Conservation (phyloP, 2,329 filamentous ascomycete species). For the Teratosphaeria epicoccoides region DNA sequence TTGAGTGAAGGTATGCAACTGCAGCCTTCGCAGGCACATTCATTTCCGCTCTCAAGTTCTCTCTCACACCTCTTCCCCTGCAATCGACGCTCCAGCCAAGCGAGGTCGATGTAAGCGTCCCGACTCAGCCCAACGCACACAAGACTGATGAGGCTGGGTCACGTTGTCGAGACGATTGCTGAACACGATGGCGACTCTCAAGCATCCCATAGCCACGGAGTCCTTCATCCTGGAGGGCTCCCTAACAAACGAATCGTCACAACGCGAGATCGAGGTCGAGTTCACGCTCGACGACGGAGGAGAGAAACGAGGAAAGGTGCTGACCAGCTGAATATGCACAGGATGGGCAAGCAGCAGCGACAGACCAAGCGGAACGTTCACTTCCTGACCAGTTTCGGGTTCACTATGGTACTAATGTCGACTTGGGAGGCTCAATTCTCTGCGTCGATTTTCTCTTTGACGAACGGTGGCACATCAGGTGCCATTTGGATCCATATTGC, state of each 20-base stretch:
- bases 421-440: slow-evolving; percentile 17
- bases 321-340: slow-evolving; percentile 6
- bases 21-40: too few relatives aligned
- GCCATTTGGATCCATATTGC: slow-evolving; percentile 15
- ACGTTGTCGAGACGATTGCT: neutral
- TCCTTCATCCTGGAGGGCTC: neutral
- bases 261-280: neutral
- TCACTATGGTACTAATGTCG: slow-evolving; percentile 16
- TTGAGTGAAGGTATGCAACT: too few relatives aligned
- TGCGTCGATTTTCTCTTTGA: neutral
- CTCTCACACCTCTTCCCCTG: too few relatives aligned
- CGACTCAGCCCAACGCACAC: too few relatives aligned
- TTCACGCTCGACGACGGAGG: neutral
- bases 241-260: neutral
- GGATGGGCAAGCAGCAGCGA: slow-evolving; percentile 7
- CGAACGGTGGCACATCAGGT: slow-evolving; percentile 1
- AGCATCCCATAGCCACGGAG: neutral
- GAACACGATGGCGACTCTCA: neutral
- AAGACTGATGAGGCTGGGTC: neutral
- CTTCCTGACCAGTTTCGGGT: slow-evolving; percentile 17
- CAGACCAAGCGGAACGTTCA: slow-evolving; percentile 17
- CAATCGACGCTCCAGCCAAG: too few relatives aligned
- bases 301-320: neutral
- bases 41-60: too few relatives aligned
- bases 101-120: too few relatives aligned